Evolutionary conservation across 371 early-diverging fungal species (phyloP).

Genomic region (Mucor circinelloides): DNA sequence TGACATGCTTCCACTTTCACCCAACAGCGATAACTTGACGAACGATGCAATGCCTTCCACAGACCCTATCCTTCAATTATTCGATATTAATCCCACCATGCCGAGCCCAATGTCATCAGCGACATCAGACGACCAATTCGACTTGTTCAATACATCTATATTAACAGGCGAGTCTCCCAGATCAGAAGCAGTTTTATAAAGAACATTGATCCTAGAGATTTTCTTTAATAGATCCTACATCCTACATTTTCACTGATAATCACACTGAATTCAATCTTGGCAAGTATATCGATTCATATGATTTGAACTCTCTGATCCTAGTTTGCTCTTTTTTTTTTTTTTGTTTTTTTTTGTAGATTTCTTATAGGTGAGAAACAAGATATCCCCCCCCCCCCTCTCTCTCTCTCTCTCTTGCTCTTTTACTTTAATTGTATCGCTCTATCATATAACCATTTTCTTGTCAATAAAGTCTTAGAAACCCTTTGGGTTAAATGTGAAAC

Average conservation of each 20-base stretch:
- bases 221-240: constrained; percentile 2
- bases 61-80: not conserved
- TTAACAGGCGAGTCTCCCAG: constrained; percentile 13
- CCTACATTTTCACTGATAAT: not conserved
- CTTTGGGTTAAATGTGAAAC: not conserved
- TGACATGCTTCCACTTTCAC: not conserved
- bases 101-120: not conserved
- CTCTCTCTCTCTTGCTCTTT: too few relatives aligned
- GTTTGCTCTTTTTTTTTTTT: constrained; percentile 2
- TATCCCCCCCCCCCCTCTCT: not conserved
- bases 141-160: not conserved
- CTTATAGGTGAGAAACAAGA: not conserved
- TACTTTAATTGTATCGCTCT: too few relatives aligned
- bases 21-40: not conserved
- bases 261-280: constrained; percentile 9
- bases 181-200: not conserved
- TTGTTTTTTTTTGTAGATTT: constrained; percentile 13
- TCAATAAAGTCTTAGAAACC: not conserved
- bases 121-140: not conserved
- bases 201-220: constrained; percentile 14
- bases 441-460: too few relatives aligned
- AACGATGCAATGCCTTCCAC: not conserved
- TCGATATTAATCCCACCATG: not conserved
- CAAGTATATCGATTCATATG: constrained; percentile 11
- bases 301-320: constrained; percentile 24